Evolutionary conservation across 495 filamentous ascomycete genomes (phyloP).

Genomic region (Glonium stellatum): DNA sequence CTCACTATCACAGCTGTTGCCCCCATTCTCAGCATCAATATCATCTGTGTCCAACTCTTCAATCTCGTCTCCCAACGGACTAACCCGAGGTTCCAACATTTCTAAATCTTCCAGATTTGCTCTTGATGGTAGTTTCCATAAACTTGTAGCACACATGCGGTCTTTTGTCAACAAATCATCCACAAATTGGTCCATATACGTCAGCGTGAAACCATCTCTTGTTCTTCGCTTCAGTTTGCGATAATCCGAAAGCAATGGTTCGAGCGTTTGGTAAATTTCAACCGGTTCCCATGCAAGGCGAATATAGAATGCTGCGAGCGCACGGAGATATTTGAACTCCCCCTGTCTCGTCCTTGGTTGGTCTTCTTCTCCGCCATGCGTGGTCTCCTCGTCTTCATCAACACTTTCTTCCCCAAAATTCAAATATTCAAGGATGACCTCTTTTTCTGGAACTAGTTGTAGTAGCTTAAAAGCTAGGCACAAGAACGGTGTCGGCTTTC

Average conservation of each 20-base stretch:
- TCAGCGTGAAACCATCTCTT: conserved; percentile 62
- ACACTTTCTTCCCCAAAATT: conserved; percentile 51
- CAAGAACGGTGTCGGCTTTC: conserved; percentile 85
- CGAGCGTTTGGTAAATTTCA: conserved; percentile 71
- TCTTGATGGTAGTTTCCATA: conserved; percentile 84
- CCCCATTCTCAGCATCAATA: neutral
- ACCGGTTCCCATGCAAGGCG: conserved; percentile 79
- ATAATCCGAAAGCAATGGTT: conserved; percentile 75
- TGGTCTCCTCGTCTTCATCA: conserved; percentile 50
- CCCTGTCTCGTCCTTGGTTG: conserved; percentile 13
- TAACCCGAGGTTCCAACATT: conserved; percentile 74
- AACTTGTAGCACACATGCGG: conserved; percentile 79
- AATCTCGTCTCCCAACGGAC: conserved; percentile 72
- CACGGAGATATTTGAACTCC: conserved; percentile 63
- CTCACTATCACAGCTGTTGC: conserved; percentile 11
- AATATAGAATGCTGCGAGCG: conserved; percentile 84
- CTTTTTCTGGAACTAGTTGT: conserved; percentile 71
- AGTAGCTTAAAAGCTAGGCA: conserved; percentile 93
- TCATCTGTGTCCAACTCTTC: conserved; percentile 68
- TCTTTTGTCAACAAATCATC: conserved; percentile 88
- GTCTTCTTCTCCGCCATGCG: conserved; percentile 13
- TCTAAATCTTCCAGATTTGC: conserved; percentile 85
- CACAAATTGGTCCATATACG: conserved; percentile 86
- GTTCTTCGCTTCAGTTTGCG: conserved; percentile 74
- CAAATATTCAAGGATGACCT: conserved; percentile 77